phyloP scores from a whole-genome alignment of 2,329 filamentous ascomycete species.

The Leptographium galeiforme region DNA sequence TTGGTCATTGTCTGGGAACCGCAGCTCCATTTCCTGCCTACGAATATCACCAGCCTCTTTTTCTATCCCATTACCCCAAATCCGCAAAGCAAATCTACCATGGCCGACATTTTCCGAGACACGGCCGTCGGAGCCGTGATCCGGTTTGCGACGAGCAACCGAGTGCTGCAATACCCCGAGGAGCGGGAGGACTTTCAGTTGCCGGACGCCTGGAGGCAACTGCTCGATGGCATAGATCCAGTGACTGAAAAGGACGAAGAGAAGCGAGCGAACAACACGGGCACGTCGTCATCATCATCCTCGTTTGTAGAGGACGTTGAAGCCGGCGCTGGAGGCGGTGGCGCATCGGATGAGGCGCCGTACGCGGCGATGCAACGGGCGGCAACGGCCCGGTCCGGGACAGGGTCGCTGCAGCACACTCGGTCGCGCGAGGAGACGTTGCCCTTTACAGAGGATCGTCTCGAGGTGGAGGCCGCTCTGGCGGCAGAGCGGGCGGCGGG shows the following conservation, averaged over 20 bases:
- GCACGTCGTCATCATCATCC: not conserved
- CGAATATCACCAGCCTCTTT: too few relatives aligned
- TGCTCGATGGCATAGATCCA: constrained; percentile 55
- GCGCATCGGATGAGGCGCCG: constrained; percentile 6
- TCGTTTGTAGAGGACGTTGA: too few relatives aligned
- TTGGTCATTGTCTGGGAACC: too few relatives aligned
- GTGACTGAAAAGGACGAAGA: constrained; percentile 11
- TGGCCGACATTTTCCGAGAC: constrained; percentile 8
- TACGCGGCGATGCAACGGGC: constrained; percentile 6
- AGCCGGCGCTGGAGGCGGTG: constrained; percentile 1
- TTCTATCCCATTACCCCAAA: too few relatives aligned
- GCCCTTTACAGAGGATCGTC: constrained; percentile 13
- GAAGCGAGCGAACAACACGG: constrained; percentile 3
- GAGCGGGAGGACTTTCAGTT: constrained; percentile 55
- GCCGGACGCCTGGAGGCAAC: constrained; percentile 50
- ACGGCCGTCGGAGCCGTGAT: constrained; percentile 16
- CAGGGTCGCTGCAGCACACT: constrained; percentile 7
- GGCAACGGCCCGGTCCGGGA: not conserved
- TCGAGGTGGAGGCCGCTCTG: constrained; percentile 13
- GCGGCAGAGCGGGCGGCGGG: constrained; percentile 15
- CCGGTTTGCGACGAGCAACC: constrained; percentile 16
- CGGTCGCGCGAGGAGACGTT: constrained; percentile 14
- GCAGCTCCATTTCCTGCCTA: too few relatives aligned
- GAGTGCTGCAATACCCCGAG: constrained; percentile 42
- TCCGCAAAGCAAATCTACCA: not conserved